phyloP scores from a whole-genome alignment of 2,329 filamentous ascomycete genomes.

The Sporothrix luriei region DNA sequence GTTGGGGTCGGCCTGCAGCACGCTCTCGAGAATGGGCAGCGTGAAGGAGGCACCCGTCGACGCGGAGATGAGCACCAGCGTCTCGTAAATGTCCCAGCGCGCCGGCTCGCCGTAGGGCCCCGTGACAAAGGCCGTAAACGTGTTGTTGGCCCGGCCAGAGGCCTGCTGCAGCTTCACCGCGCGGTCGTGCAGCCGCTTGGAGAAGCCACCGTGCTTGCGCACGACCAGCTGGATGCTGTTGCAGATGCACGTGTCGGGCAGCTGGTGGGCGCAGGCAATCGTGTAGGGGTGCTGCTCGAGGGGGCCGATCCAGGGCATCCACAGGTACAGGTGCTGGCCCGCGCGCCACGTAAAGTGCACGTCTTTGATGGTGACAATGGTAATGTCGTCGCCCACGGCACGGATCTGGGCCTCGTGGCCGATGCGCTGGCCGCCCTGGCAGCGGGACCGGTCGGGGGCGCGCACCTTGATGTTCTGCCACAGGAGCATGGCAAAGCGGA shows the following conservation, averaged over 20 bases:
- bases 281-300: conserved; percentile 64
- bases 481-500: conserved; percentile 52
- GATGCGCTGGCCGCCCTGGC: conserved; percentile 52
- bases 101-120: conserved; percentile 61
- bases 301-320: conserved; percentile 58
- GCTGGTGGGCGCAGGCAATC: conserved; percentile 58
- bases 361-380: conserved; percentile 61
- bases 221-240: conserved; percentile 63
- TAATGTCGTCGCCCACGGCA: conserved; percentile 55
- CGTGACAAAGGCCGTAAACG: conserved; percentile 53
- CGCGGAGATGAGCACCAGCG: conserved; percentile 61
- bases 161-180: conserved; percentile 45
- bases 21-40: conserved; percentile 60
- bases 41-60: conserved; percentile 66
- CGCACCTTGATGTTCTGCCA: conserved; percentile 57
- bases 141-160: conserved; percentile 31
- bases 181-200: conserved; percentile 54
- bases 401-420: conserved; percentile 57
- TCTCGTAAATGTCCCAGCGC: conserved; percentile 61
- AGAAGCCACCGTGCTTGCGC: conserved; percentile 60
- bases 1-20: conserved; percentile 46
- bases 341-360: conserved; percentile 62
- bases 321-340: conserved; percentile 64
- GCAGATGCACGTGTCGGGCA: conserved; percentile 57
- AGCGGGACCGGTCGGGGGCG: conserved; percentile 46